Conservation (phyloP, 352 stramenopile genomes). For the Halophytophthora batemanensis region DNA sequence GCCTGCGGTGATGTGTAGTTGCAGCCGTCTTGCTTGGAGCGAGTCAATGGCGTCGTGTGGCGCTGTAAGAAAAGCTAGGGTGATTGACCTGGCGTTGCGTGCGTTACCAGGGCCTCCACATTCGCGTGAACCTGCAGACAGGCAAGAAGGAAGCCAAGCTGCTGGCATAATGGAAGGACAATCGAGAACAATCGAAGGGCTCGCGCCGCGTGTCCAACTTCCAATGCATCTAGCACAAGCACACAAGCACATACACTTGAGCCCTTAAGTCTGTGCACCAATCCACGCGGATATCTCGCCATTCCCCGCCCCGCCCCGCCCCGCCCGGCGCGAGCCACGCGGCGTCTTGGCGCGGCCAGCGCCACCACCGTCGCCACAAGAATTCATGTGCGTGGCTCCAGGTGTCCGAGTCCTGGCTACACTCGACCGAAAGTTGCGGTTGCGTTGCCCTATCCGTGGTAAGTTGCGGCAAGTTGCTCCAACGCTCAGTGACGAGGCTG, state of each 20-base stretch:
- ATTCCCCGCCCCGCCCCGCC: no score
- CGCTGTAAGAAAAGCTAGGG: no score
- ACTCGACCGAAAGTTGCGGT: conserved; percentile 4
- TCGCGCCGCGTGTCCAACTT: no score
- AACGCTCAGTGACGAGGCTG: neutral
- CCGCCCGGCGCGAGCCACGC: no score
- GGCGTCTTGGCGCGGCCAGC: no score
- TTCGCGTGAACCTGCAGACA: conserved; percentile 52
- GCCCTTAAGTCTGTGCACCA: no score
- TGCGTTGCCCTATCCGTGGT: conserved; percentile 7
- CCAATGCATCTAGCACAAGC: no score
- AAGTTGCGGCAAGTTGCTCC: conserved; percentile 10
- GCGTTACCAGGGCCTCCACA: conserved; percentile 46
- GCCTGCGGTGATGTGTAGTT: neutral
- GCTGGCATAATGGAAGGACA: conserved; percentile 15
- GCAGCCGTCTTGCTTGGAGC: no score
- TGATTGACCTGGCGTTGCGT: neutral
- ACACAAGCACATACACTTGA: no score
- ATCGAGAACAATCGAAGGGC: no score
- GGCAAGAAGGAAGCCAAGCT: conserved; percentile 64
- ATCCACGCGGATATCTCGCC: no score
- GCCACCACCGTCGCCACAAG: conserved; percentile 5
- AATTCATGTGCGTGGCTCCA: neutral
- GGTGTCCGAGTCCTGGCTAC: conserved; percentile 1
- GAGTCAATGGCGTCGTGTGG: no score